A percentile compares a stretch with the other conserved stretches of the same genome.
Evolutionary conservation across 2,329 filamentous ascomycete genomes (phyloP).

Genomic region (Trichophyton equinum): DNA sequence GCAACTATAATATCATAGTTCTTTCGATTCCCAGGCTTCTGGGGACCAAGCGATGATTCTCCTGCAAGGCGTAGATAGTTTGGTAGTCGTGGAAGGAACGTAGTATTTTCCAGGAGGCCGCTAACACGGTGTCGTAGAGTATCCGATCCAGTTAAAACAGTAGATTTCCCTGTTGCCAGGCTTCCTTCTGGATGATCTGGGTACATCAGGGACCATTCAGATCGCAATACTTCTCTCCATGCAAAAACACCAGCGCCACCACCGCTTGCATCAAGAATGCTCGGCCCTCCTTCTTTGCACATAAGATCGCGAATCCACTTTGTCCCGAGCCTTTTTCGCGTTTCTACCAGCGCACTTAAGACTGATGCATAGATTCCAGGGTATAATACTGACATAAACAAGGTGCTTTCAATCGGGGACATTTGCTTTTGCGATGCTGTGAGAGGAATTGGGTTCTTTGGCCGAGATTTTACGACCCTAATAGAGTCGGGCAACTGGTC

Average conservation of each 20-base stretch:
- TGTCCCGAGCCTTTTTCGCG: constrained; percentile 47
- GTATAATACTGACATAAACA: constrained; percentile 47
- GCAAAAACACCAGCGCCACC: constrained; percentile 50
- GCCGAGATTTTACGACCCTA: constrained; percentile 45
- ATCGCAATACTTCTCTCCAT: constrained; percentile 58
- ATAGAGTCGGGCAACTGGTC: constrained; percentile 62
- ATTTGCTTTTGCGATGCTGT: constrained; percentile 45
- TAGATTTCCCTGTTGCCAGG: constrained; percentile 56
- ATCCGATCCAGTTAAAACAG: constrained; percentile 66
- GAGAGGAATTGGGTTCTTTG: constrained; percentile 43
- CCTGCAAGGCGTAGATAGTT: constrained; percentile 61
- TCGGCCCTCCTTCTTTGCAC: constrained; percentile 43
- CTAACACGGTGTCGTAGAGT: constrained; percentile 63
- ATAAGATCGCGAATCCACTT: constrained; percentile 47
- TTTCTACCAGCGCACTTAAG: constrained; percentile 45
- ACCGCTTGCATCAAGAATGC: constrained; percentile 49
- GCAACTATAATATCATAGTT: constrained; percentile 83
- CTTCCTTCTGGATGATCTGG: constrained; percentile 30
- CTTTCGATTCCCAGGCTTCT: constrained; percentile 51
- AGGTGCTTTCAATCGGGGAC: constrained; percentile 49
- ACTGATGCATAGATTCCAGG: constrained; percentile 49
- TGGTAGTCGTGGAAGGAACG: constrained; percentile 81
- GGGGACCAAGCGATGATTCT: constrained; percentile 19
- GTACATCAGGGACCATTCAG: constrained; percentile 65
- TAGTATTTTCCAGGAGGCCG: constrained; percentile 70